phyloP scores from a whole-genome alignment of 2,329 filamentous ascomycete species.

The Simplicillium sp. region DNA sequence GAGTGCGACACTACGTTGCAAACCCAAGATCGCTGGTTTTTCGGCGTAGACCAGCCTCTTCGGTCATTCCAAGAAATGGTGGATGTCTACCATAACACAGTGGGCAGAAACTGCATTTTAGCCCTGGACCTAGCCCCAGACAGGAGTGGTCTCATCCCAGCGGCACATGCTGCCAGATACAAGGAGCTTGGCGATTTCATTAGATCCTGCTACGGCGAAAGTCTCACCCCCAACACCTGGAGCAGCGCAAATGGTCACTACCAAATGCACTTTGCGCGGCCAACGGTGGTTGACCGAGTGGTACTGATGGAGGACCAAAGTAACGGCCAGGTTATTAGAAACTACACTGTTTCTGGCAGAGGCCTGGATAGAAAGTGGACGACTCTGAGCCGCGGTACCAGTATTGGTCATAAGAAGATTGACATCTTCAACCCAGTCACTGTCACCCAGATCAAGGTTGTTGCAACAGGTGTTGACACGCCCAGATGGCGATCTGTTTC shows the following conservation, averaged over 20 bases:
- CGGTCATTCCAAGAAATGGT: slow-evolving; percentile 13
- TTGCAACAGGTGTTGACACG: slow-evolving; percentile 13
- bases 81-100: slow-evolving; percentile 14
- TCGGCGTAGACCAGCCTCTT: slow-evolving; percentile 11
- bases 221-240: slow-evolving; percentile 1
- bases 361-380: slow-evolving; percentile 11
- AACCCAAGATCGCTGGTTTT: slow-evolving; percentile 14
- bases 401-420: slow-evolving; percentile 15
- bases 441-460: slow-evolving; percentile 13
- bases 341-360: slow-evolving; percentile 13
- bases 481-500: slow-evolving; percentile 13
- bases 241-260: background rate
- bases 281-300: slow-evolving; percentile 12
- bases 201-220: slow-evolving; percentile 2
- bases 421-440: slow-evolving; percentile 11
- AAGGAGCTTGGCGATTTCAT: slow-evolving; percentile 15
- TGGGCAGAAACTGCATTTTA: slow-evolving; percentile 15
- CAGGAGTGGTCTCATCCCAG: slow-evolving; percentile 13
- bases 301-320: slow-evolving; percentile 17
- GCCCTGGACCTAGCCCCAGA: slow-evolving; percentile 15
- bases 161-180: slow-evolving; percentile 12
- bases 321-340: slow-evolving; percentile 14
- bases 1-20: slow-evolving; percentile 16
- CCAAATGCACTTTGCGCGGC: slow-evolving; percentile 7
- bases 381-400: slow-evolving; percentile 12